Conservation (phyloP, 148 eudicot genomes). For the Rhododendron vialii region DNA sequence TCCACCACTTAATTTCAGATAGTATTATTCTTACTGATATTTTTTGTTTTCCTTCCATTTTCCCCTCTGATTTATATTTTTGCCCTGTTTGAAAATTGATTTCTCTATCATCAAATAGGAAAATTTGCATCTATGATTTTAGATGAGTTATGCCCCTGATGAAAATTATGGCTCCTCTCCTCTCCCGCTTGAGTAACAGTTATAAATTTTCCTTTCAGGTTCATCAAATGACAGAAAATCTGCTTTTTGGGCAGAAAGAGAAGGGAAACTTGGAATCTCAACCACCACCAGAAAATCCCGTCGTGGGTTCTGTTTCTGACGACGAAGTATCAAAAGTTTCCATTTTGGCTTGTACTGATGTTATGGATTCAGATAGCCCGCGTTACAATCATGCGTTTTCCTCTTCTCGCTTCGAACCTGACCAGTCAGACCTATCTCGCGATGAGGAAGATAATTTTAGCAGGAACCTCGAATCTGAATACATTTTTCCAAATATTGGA, state of each 20-base stretch:
- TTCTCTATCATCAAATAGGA: neutral
- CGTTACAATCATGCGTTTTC: slow-evolving; percentile 27
- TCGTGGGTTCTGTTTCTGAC: slow-evolving; percentile 32
- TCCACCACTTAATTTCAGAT: neutral
- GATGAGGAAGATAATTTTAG: slow-evolving; percentile 55
- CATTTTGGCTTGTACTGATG: slow-evolving; percentile 21
- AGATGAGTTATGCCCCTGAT: neutral
- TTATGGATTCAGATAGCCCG: slow-evolving; percentile 47
- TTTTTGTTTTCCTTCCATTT: neutral
- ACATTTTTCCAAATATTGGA: slow-evolving; percentile 34
- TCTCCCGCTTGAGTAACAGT: neutral
- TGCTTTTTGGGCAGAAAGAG: slow-evolving; percentile 21
- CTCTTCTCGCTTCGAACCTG: slow-evolving; percentile 45
- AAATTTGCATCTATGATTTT: neutral
- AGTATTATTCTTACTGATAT: neutral
- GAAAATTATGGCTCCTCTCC: neutral
- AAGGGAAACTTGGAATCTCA: slow-evolving; percentile 4
- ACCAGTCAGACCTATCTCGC: slow-evolving; percentile 53
- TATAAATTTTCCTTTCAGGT: slow-evolving; percentile 31
- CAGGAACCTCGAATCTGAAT: slow-evolving; percentile 31
- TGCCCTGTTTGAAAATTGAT: neutral
- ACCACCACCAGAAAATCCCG: slow-evolving; percentile 21
- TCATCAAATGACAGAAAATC: slow-evolving; percentile 44
- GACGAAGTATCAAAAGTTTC: slow-evolving; percentile 30
- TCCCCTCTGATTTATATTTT: neutral